Conservation (phyloP, 768 basidiomycete genomes). For the Naganishia onofrii region DNA sequence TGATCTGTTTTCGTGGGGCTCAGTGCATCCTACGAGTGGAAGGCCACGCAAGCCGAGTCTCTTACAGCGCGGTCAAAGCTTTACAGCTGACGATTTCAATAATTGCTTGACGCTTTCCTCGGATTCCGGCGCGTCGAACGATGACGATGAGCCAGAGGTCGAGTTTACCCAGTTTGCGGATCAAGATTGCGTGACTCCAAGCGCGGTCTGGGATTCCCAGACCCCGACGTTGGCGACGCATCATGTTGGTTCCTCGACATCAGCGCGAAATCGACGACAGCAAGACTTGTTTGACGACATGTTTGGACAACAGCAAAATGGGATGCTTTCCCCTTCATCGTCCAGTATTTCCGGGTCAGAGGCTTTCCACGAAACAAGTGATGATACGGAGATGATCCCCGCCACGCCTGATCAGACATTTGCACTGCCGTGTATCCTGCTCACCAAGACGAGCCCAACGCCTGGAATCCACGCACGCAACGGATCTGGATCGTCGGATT, state of each 20-base stretch:
- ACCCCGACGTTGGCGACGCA: conserved; percentile 13
- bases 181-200: conserved; percentile 17
- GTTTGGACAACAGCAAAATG: conserved; percentile 15
- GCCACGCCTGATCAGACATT: conserved; percentile 7
- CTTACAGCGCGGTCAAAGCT: conserved; percentile 44
- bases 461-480: conserved; percentile 10
- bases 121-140: neutral
- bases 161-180: conserved; percentile 1
- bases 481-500: conserved; percentile 19
- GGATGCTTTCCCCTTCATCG: neutral
- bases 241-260: conserved; percentile 1
- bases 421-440: conserved; percentile 5
- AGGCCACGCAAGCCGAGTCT: conserved; percentile 31
- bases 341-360: conserved; percentile 4
- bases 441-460: conserved; percentile 21
- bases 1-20: neutral
- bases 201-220: conserved; percentile 11
- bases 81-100: conserved; percentile 46
- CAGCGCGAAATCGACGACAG: too few relatives aligned
- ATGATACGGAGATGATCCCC: conserved; percentile 7
- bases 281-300: conserved; percentile 18
- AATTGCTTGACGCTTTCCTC: conserved; percentile 16
- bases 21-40: neutral
- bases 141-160: neutral
- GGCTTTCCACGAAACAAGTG: conserved; percentile 1